Evolutionary conservation across 2,329 filamentous ascomycete genomes (phyloP).

Genomic region (Colletotrichum sp.): DNA sequence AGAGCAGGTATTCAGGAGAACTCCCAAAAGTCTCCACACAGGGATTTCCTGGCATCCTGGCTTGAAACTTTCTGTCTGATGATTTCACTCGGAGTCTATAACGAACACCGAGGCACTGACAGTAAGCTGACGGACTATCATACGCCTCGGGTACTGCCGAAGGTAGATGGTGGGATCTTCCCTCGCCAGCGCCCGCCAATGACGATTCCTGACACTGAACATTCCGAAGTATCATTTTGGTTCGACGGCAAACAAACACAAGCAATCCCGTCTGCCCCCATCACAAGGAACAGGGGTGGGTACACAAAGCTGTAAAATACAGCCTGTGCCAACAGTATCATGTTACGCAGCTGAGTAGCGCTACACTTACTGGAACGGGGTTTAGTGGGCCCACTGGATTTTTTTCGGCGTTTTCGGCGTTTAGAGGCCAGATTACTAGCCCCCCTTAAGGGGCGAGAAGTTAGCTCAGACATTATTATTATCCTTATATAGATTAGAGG

Average conservation of each 20-base stretch:
- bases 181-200: neutral
- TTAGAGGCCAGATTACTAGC: no score
- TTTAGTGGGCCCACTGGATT: no score
- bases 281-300: neutral
- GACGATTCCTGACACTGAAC: neutral
- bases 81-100: neutral
- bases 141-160: neutral
- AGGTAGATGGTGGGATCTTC: neutral
- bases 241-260: neutral
- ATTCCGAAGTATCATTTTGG: neutral
- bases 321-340: neutral
- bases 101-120: neutral
- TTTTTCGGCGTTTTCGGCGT: no score
- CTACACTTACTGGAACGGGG: neutral
- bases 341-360: neutral
- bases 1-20: slow-evolving; percentile 46
- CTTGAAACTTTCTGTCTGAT: neutral
- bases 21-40: slow-evolving; percentile 57
- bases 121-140: neutral
- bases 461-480: no score
- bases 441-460: no score
- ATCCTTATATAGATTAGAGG: no score
- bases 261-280: neutral
- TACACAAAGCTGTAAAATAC: neutral
- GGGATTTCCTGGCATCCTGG: slow-evolving; percentile 28